Evolutionary conservation across 257 asterid genomes (phyloP), one percentile per base, ranked within the genome.

Genomic region (Dorcoceras hygrometricum): DNA sequence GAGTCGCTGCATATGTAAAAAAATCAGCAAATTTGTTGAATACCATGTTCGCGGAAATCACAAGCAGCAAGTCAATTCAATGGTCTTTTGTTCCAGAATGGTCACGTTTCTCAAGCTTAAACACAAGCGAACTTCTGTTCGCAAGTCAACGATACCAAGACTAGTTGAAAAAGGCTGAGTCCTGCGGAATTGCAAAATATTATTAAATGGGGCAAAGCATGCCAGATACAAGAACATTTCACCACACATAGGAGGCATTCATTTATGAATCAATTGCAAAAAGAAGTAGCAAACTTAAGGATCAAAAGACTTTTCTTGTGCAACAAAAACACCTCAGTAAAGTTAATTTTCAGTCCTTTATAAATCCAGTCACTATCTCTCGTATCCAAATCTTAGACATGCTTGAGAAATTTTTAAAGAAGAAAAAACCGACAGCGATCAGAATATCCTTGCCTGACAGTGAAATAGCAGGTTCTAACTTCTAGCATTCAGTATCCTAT

Each of bases 1-100:
- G 81, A 68, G 75, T 63, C 56, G 73, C 73, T 70, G 76, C 74
- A 63, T 78, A 68, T 34, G 86, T 71, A 66, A 85, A 8, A 62
- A 83, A n/a, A 29, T 86, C 94, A 27, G 83, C 72, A 72, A 86
- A 46, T 79, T 79, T 84, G 48, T 74, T 61, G 63, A 80, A 81
- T 62, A 74, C 84, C 89, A 84, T 86, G 60, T 65, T 74, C 76
- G 79, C 67, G 59, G 76, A 58, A 73, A 61, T 50, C 63, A 59
- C 66, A 12, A 63, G 77, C 34, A 48, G 79, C 71, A 61, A 19
- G 11, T 10, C 46, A 36, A 11, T 5, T 11, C 14, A 5, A 65
- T 1, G 16, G 8, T 53, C 16, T 51, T 65, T 51, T 28, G 20
- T 50, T 55, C 19, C 43, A 56, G 58, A 9, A 68, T 20, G 4